Conservation (phyloP, 768 basidiomycete genomes). For the Amanita jacksonii region DNA sequence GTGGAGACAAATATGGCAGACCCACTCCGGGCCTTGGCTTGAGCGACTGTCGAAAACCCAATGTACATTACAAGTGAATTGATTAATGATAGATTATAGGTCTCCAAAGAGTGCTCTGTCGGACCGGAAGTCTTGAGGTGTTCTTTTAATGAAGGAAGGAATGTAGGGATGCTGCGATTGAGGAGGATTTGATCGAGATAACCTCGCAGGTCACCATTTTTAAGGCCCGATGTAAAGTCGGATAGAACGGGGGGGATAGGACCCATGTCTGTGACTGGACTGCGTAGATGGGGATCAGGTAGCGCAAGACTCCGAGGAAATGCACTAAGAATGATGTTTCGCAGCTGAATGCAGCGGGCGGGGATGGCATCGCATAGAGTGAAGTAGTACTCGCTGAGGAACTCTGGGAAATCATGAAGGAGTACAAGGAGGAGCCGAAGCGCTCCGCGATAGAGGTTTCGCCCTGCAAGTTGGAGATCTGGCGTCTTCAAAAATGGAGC, state of each 20-base stretch:
- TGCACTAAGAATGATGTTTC: slow-evolving; percentile 93
- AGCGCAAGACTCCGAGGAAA: slow-evolving; percentile 77
- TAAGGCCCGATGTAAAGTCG: slow-evolving; percentile 81
- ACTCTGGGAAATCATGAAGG: slow-evolving; percentile 98
- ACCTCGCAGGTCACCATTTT: slow-evolving; percentile 67
- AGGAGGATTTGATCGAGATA: slow-evolving; percentile 83
- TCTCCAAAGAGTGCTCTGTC: slow-evolving; percentile 39
- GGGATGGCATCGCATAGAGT: slow-evolving; percentile 92
- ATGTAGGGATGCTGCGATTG: slow-evolving; percentile 60
- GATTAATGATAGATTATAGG: slow-evolving; percentile 83
- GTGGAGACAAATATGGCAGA: slow-evolving; percentile 70
- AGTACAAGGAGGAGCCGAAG: slow-evolving; percentile 88
- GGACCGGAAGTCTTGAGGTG: slow-evolving; percentile 46
- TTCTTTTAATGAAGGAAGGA: slow-evolving; percentile 71
- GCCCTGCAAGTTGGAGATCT: slow-evolving; percentile 69
- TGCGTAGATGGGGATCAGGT: slow-evolving; percentile 81
- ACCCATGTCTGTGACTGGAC: slow-evolving; percentile 81
- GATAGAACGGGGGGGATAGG: slow-evolving; percentile 85
- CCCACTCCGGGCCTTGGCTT: slow-evolving; percentile 79
- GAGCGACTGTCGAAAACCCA: slow-evolving; percentile 86
- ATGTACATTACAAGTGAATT: slow-evolving; percentile 95
- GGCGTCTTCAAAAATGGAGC: slow-evolving; percentile 82
- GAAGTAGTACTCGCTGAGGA: slow-evolving; percentile 95
- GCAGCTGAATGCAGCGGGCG: slow-evolving; percentile 85
- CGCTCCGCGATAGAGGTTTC: slow-evolving; percentile 85